Conservation (phyloP, 2,329 filamentous ascomycete genomes). For the Apiospora arundinis region DNA sequence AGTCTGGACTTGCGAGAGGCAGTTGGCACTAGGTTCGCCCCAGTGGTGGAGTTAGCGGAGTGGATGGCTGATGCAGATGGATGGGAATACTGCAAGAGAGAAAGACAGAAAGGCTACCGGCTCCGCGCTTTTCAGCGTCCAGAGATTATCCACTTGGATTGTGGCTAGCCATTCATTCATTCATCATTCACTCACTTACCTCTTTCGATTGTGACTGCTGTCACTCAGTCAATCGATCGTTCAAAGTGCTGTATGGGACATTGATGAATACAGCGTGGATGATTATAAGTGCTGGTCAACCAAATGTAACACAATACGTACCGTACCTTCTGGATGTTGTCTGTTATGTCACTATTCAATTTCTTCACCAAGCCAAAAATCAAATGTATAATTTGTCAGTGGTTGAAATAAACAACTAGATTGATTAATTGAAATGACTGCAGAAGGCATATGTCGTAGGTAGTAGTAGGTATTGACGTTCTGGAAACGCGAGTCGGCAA, state of each 20-base stretch:
- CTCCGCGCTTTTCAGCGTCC: slow-evolving; percentile 8
- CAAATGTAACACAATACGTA: no score
- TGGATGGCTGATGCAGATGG: slow-evolving; percentile 11
- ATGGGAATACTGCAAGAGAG: slow-evolving; percentile 9
- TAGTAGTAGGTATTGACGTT: no score
- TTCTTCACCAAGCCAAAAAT: no score
- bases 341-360: no score
- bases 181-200: neutral
- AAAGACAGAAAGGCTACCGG: slow-evolving; percentile 5
- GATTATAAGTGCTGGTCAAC: no score
- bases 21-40: slow-evolving; percentile 23
- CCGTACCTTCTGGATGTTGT: no score
- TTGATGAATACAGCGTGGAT: no score
- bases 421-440: neutral
- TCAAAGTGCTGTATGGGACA: no score
- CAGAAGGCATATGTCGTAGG: neutral
- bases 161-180: neutral
- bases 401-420: neutral
- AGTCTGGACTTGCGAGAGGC: slow-evolving; percentile 23
- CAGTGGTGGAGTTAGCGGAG: slow-evolving; percentile 21
- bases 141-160: neutral
- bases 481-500: slow-evolving; percentile 13
- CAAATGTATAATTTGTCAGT: neutral
- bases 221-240: no score
- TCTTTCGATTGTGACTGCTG: neutral